These are phyloP conservation scores for Diospyros kaki DNA, from an alignment of 148 eudicot genomes.

Conservation along the genomic window DNA sequence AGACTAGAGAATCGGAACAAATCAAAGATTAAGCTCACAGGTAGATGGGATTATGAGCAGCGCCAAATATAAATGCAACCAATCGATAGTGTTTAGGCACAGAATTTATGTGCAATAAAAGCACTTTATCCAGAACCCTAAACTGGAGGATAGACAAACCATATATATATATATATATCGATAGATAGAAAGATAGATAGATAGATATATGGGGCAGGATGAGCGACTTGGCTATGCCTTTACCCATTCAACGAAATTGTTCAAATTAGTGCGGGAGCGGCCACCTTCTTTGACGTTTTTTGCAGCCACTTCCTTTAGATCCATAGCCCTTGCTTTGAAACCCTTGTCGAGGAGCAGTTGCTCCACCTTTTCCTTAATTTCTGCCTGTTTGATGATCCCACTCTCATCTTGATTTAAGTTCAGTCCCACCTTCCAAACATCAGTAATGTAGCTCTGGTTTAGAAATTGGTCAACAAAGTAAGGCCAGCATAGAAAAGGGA, in stretches of 20 bases:
- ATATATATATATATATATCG: too few relatives aligned
- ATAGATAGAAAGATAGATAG: too few relatives aligned
- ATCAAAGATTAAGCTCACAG: too few relatives aligned
- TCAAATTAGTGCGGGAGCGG: constrained; percentile 27
- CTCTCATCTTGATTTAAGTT: constrained; percentile 8
- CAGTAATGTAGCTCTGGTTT: constrained; percentile 16
- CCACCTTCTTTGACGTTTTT: constrained; percentile 26
- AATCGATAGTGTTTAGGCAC: too few relatives aligned
- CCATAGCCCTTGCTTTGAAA: constrained; percentile 18
- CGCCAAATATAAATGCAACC: too few relatives aligned
- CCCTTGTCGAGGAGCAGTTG: constrained; percentile 4
- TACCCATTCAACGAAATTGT: constrained; percentile 29
- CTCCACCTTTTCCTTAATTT: constrained; percentile 19
- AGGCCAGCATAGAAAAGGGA: constrained; percentile 25
- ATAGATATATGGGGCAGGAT: too few relatives aligned
- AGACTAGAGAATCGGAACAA: too few relatives aligned
- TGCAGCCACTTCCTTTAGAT: constrained; percentile 15
- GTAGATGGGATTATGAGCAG: too few relatives aligned
- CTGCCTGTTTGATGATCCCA: constrained; percentile 11
- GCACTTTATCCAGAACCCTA: too few relatives aligned
- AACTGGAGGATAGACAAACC: too few relatives aligned
- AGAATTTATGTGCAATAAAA: too few relatives aligned
- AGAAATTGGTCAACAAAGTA: constrained; percentile 21
- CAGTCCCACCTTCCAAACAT: constrained; percentile 20
- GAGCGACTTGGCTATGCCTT: constrained; percentile 11